Evolutionary conservation across 2,329 filamentous ascomycete genomes (phyloP), one percentile per base, ranked within the genome.

Genomic region (Fusarium stilboides): DNA sequence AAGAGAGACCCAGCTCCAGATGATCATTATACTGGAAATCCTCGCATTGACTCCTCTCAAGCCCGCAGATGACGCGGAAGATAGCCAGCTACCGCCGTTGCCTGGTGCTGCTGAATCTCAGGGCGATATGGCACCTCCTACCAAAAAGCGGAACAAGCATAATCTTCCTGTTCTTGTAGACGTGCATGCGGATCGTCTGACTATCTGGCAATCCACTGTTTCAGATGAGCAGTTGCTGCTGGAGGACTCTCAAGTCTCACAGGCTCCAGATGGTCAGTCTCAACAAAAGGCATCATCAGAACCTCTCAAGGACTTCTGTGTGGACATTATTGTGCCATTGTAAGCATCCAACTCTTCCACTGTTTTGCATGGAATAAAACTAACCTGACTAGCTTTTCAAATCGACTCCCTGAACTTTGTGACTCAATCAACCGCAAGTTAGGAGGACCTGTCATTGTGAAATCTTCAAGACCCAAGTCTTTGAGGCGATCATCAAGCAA

Each of bases 251-350:
- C 85, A 87, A 65, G 67, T 76, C 4, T 62, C 75, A 5, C 75
- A 76, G 7, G 71, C 77, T 2, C 65, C 68, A 4, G 80, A 80
- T 42, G 77, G 78, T 4, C 79, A 79, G 57, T 78, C 76, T 56
- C 77, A 79, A 46, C 81, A 82, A 59, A 82, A 80, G 57, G 69
- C 79, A 59, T 81, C 83, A 20, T 81, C 83, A 1, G 92, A 94
- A 74, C 88, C 91, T 8, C 81, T 94, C 8, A 88, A 87, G 67
- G 90, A 92, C 76, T 96, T 95, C 75, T 95, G 92, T 74, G 84
- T 92, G 17, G 92, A 96, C 75, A 91, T 96, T 40, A 89, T 96
- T 71, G 82, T 94, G 44, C 92, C 93, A 34, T 95, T 95, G 88
- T 91, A 82, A 84, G 88, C 79, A 20, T 42, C 36, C 37, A 22